A percentile compares a stretch with the other conserved stretches of the same genome.
phyloP scores from a whole-genome alignment of 331 rosid species.

The Malus hybrid region DNA sequence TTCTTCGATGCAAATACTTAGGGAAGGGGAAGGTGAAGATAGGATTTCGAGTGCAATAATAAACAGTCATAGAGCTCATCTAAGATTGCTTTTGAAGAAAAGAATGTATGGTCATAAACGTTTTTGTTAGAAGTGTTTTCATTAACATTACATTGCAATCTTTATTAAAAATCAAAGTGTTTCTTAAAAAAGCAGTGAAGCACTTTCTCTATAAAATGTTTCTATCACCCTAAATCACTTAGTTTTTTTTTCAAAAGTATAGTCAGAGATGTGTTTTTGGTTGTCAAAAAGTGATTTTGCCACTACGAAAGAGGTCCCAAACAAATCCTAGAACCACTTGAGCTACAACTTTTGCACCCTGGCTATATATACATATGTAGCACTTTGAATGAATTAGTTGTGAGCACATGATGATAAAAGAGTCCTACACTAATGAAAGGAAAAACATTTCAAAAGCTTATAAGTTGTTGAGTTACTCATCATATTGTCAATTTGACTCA shows the following conservation, averaged over 20 bases:
- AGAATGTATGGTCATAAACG: background rate
- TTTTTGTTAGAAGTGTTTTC: background rate
- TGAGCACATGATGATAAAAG: background rate
- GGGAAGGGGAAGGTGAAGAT: too few relatives aligned
- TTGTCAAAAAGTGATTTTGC: background rate
- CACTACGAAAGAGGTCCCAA: background rate
- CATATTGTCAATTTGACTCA: too few relatives aligned
- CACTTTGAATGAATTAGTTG: background rate
- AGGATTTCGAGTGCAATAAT: too few relatives aligned
- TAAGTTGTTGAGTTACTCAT: too few relatives aligned
- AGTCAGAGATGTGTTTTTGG: background rate
- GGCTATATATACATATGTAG: background rate
- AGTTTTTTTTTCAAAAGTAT: too few relatives aligned
- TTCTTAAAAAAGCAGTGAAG: too few relatives aligned
- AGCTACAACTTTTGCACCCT: background rate
- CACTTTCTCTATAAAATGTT: background rate
- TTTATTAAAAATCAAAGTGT: background rate
- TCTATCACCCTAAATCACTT: background rate
- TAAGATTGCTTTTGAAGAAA: background rate
- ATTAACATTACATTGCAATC: too few relatives aligned
- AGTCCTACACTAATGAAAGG: fast-evolving
- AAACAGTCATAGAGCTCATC: too few relatives aligned
- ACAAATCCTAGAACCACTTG: background rate
- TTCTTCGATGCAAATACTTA: too few relatives aligned
- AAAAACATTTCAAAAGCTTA: too few relatives aligned